Evolutionary conservation across 345 rosid species (phyloP).

Genomic region (Sapria himalayana): DNA sequence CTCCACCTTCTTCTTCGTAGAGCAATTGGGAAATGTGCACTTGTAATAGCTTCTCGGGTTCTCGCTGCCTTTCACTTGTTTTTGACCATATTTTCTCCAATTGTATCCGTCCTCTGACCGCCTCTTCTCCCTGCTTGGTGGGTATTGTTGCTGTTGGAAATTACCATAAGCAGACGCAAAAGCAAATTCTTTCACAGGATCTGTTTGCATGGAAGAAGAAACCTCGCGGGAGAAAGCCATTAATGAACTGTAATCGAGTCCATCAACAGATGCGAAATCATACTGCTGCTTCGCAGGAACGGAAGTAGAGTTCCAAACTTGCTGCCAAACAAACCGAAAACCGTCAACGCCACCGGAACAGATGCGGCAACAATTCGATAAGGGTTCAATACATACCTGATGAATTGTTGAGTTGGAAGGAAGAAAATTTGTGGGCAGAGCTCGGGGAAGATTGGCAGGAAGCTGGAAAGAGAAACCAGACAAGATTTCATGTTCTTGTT

Average conservation of each 20-base stretch:
- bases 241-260: slow-evolving; percentile 12
- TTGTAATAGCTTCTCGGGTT: slow-evolving; percentile 88
- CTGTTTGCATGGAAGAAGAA: slow-evolving; percentile 19
- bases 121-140: slow-evolving; percentile 28
- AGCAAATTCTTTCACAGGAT: slow-evolving; percentile 11
- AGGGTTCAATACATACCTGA: slow-evolving; percentile 18
- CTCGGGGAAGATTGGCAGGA: slow-evolving; percentile 13
- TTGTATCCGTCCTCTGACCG: slow-evolving; percentile 76
- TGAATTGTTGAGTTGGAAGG: slow-evolving; percentile 14
- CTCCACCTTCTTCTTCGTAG: slow-evolving; percentile 87
- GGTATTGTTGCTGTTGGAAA: slow-evolving; percentile 18
- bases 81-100: slow-evolving; percentile 96
- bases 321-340: no score
- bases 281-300: no score
- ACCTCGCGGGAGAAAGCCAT: slow-evolving; percentile 26
- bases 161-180: slow-evolving; percentile 16
- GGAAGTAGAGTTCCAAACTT: no score
- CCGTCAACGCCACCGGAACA: no score
- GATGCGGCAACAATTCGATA: no score
- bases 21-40: slow-evolving; percentile 63
- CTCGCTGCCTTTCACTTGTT: slow-evolving; percentile 86
- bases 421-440: slow-evolving; percentile 12
- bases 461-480: slow-evolving; percentile 47
- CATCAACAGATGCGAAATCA: no score
- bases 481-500: slow-evolving; percentile 21